Base-by-base conservation (phyloP, 2,329 filamentous ascomycete species). In the Delphinella strobiligena region DNA sequence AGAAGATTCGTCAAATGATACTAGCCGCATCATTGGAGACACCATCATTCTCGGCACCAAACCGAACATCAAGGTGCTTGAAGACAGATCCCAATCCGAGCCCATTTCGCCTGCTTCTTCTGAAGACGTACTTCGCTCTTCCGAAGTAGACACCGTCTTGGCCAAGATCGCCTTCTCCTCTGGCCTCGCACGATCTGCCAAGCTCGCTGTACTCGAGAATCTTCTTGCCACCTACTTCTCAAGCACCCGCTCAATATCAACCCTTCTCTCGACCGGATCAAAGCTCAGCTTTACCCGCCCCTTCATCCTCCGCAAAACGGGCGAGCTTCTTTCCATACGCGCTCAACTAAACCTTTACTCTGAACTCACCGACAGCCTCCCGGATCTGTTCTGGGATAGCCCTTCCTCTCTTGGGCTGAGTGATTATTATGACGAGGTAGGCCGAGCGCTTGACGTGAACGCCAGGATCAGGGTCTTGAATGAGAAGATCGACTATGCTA, bases 81-180 rank as follows among this genome's bases (percentile, higher is more conserved):
- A 32, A 4, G 15, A 27, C 22, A 12, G 22, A 27, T n/a, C n/a
- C n/a, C n/a, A n/a, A n/a, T n/a, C n/a, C n/a, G n/a, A n/a, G n/a
- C n/a, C n/a, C n/a, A n/a, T n/a, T n/a, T n/a, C n/a, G n/a, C n/a
- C n/a, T n/a, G n/a, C n/a, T n/a, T n/a, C n/a, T n/a, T n/a, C n/a
- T n/a, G 17, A 30, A 50, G 12, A 36, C 16, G 19, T 7, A 16
- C 4, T 30, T 8, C 33, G 42, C 22, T 32, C 33, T 12, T 27
- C 38, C 4, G 58, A 61, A 40, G 61, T 74, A 22, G 72, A 78
- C 49, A 74, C 71, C 1, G 83, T 89, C 2, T 71, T 95, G 11
- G 87, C 88, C 50, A 95, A 96, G 58, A 89, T 96, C 46, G 91
- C 91, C 32, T 96, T 96, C 60, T 95, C 89, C 0, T 95, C 87